Evolutionary conservation across 2,329 filamentous ascomycete species (phyloP), one percentile per base, ranked within the genome.

Genomic region (Ophiosphaerella herpotricha): DNA sequence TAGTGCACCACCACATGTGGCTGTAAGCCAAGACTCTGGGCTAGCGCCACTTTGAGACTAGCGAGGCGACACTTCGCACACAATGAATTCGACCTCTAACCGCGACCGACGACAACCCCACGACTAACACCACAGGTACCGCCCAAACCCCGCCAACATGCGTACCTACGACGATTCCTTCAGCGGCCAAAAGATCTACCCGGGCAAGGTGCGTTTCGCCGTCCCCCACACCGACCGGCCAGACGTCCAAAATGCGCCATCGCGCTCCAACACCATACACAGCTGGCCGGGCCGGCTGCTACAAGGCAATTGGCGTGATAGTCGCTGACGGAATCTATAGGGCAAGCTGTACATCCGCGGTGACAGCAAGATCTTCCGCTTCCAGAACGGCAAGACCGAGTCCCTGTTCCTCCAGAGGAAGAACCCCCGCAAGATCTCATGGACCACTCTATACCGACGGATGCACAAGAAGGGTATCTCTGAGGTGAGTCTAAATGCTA

Each of bases 391-490:
- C 85, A 99, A 99, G 85, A 93, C 91, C 82, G 94, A 99, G 84
- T 96, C 91, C 69, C 90, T 99, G 70, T 99, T 99, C 88, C 90
- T 97, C 72, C 94, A 99, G 87, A 93, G 94, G 86, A 99, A 99
- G 91, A 99, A 99, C 88, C 94, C 94, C 78, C 93, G 94, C 81
- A 91, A 93, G 79, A 97, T 99, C 80, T 88, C 93, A 71, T 99
- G 94, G 94, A 99, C 94, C 68, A 88, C 92, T 74, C 90, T 99
- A 64, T 99, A 90, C 90, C 88, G 94, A 80, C 90, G 93, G 82
- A 90, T 96, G 84, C 93, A 97, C 89, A 94, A 92, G 86, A 99
- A 99, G 91, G 94, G 94, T 88, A 95, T 97, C 83, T 96, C 93
- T 85, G 94, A 99, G 92, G 94, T 97, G 88, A 83, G 70, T 73